phyloP scores from a whole-genome alignment of 495 filamentous ascomycete species.

The Podospora fimiseda region DNA sequence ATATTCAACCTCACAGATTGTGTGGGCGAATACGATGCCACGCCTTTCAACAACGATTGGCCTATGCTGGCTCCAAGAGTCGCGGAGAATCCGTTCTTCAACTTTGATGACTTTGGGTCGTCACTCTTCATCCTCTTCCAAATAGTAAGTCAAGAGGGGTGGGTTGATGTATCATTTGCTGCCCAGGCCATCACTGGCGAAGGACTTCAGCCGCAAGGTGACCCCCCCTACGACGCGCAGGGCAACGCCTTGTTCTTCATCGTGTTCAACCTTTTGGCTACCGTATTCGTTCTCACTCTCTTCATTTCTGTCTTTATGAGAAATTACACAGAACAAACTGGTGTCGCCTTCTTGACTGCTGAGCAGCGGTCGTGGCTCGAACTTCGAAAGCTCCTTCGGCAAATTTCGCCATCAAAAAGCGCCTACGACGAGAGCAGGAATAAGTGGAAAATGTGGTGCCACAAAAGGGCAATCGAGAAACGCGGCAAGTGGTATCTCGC shows the following conservation, averaged over 20 bases:
- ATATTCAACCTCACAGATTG: conserved; percentile 63
- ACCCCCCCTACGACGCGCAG: conserved; percentile 48
- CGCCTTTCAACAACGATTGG: conserved; percentile 70
- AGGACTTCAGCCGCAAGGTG: conserved; percentile 60
- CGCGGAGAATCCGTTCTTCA: conserved; percentile 74
- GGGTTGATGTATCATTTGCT: conserved; percentile 82
- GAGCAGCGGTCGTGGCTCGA: conserved; percentile 98
- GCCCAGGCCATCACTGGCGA: conserved; percentile 76
- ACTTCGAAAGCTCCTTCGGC: conserved; percentile 82
- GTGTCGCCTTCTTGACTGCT: conserved; percentile 91
- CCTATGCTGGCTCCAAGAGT: conserved; percentile 72
- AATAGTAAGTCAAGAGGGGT: conserved; percentile 97
- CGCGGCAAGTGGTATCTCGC: conserved; percentile 84
- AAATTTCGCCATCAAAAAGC: conserved; percentile 89
- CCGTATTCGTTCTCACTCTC: conserved; percentile 94
- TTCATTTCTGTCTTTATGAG: conserved; percentile 99
- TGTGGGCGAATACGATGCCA: conserved; percentile 70
- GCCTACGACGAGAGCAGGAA: conserved; percentile 66
- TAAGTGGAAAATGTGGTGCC: conserved; percentile 86
- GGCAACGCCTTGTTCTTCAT: conserved; percentile 93
- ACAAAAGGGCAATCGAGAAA: conserved; percentile 88
- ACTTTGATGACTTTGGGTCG: conserved; percentile 89
- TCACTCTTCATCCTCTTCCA: conserved; percentile 96
- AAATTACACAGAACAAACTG: conserved; percentile 97
- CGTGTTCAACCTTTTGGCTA: conserved; percentile 90